Evolutionary conservation across 2,329 filamentous ascomycete genomes (phyloP), one percentile per base, ranked within the genome.

Genomic region (Cytospora schulzeri): DNA sequence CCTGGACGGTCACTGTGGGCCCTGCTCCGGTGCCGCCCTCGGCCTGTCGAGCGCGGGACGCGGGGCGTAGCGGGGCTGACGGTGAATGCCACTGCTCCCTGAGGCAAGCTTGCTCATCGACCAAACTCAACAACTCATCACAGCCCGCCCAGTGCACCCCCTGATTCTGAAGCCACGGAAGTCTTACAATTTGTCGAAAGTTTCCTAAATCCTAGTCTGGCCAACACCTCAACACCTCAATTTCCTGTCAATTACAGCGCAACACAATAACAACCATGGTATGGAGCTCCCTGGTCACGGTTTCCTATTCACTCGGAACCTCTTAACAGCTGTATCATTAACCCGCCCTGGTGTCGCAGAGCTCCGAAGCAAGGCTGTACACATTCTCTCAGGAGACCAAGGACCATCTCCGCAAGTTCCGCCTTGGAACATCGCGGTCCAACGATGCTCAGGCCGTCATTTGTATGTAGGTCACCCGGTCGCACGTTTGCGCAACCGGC

Each of bases 401-500:
- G 79, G 88, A 93, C 69, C 89, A 93, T 74, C 86, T 99, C 69
- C 91, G 92, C 77, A 98, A 97, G 79, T 99, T 99, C 81, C 91
- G 95, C 58, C 85, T 99, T 31, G 88, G 90, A 29, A 98, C 95
- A 2, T 97, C 93, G 38, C 84, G 95, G 69, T 88, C 92, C 60
- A 94, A 90, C 75, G 88, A 90, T 55, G 90, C 93, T 0, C 92
- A 97, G 80, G 95, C 93, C 67, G 88, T 96, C 68, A 96, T 99
- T 71, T 98, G 95, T 98, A 91, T 78, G 89, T 83, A 76, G 71
- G 75, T 79, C 73, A 75, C 68, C 59, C 50, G 19, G 24, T n/a
- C 53, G 52, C 51, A 51, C 60, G 50, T 57, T 55, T 51, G 26
- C 52, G 38, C 31, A 41, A 38, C 24, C 12, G 15, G 19, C n/a